Evolutionary conservation across 2,329 filamentous ascomycete species (phyloP).

Genomic region (Fusarium sp.): DNA sequence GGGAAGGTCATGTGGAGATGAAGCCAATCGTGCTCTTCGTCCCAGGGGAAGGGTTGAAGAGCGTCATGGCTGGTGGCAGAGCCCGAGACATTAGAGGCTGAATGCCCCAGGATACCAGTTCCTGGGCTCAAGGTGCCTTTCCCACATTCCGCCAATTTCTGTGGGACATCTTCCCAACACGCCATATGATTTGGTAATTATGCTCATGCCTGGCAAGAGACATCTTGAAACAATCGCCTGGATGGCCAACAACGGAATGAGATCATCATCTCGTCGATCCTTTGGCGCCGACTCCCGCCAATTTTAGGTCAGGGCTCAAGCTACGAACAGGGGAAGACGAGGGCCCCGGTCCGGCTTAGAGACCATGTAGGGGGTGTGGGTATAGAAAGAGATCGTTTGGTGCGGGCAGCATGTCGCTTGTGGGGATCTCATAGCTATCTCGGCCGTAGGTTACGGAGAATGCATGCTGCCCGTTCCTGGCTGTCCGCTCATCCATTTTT

Average conservation of each 20-base stretch:
- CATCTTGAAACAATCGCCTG: constrained; percentile 51
- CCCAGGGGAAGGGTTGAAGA: constrained; percentile 38
- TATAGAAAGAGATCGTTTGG: constrained; percentile 29
- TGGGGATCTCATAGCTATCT: constrained; percentile 45
- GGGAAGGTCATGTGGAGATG: constrained; percentile 41
- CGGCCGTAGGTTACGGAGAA: constrained; percentile 45
- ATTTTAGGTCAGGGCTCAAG: constrained; percentile 44
- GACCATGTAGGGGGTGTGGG: constrained; percentile 34
- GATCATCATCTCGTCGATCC: constrained; percentile 50
- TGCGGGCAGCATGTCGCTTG: constrained; percentile 34
- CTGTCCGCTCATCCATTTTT: constrained; percentile 30
- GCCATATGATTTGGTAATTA: constrained; percentile 41
- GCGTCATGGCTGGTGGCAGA: constrained; percentile 43
- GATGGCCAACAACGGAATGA: constrained; percentile 48
- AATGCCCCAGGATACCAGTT: constrained; percentile 35
- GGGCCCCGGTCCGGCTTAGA: constrained; percentile 19
- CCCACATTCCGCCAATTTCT: constrained; percentile 41
- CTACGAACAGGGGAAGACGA: constrained; percentile 34
- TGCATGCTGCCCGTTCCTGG: constrained; percentile 35
- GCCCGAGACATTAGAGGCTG: constrained; percentile 33
- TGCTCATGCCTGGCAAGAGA: constrained; percentile 28
- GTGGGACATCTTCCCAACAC: constrained; percentile 25
- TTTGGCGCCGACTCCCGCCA: constrained; percentile 49
- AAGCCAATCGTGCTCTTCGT: constrained; percentile 42
- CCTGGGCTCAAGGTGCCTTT: constrained; percentile 24